phyloP scores from a whole-genome alignment of 2,329 filamentous ascomycete species.

The Colletotrichum sp. region DNA sequence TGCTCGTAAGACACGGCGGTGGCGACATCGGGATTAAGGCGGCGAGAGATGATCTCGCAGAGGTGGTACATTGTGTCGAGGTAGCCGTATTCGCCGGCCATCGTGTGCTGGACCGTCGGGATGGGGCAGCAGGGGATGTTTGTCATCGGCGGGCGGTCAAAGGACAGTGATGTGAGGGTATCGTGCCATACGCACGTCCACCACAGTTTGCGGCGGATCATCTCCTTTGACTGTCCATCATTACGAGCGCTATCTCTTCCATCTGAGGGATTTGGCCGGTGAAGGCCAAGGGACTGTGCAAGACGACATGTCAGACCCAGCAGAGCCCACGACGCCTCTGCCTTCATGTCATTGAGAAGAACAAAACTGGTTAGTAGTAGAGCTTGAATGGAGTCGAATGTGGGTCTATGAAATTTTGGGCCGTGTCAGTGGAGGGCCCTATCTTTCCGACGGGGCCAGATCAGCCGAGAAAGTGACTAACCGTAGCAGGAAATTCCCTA shows the following conservation, averaged over 20 bases:
- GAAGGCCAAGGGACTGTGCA: slow-evolving; percentile 69
- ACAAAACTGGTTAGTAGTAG: slow-evolving; percentile 68
- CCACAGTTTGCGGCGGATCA: slow-evolving; percentile 62
- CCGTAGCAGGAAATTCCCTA: slow-evolving; percentile 68
- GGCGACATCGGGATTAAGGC: slow-evolving; percentile 59
- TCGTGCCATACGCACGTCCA: slow-evolving; percentile 74
- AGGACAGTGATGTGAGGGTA: slow-evolving; percentile 68
- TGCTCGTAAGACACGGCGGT: slow-evolving; percentile 55
- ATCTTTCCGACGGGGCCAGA: neutral
- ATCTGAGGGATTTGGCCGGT: slow-evolving; percentile 53
- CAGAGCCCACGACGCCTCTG: slow-evolving; percentile 70
- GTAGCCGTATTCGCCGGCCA: slow-evolving; percentile 59
- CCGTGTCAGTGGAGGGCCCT: slow-evolving; percentile 4
- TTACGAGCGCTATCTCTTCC: slow-evolving; percentile 46
- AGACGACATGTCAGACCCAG: slow-evolving; percentile 68
- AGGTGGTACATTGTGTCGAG: slow-evolving; percentile 71
- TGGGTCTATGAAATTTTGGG: slow-evolving; percentile 48
- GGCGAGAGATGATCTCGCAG: slow-evolving; percentile 64
- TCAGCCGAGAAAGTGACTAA: slow-evolving; percentile 28
- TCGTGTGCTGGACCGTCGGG: slow-evolving; percentile 46
- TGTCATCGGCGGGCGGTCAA: slow-evolving; percentile 70
- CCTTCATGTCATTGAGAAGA: slow-evolving; percentile 72
- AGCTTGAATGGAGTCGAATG: slow-evolving; percentile 70
- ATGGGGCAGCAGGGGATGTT: slow-evolving; percentile 62
- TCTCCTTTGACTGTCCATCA: slow-evolving; percentile 56